phyloP scores from a whole-genome alignment of 371 early-diverging fungal genomes.

The Saksenaea vasiformis region DNA sequence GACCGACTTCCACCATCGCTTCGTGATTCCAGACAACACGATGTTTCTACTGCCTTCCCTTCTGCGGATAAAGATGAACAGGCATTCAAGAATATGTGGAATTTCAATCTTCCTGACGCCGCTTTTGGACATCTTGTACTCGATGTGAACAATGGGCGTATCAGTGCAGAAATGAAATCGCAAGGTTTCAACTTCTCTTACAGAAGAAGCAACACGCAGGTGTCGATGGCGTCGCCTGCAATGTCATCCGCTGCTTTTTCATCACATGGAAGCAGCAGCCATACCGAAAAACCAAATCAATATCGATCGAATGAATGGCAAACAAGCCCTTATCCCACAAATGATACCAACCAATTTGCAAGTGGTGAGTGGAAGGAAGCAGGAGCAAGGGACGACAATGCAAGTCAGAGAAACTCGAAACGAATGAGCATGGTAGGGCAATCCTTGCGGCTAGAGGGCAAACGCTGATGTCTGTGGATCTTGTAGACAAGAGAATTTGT shows the following conservation, averaged over 20 bases:
- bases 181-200: slow-evolving; percentile 66
- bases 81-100: slow-evolving; percentile 71
- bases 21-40: slow-evolving; percentile 12
- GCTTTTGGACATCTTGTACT: slow-evolving; percentile 60
- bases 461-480: background rate
- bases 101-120: slow-evolving; percentile 68
- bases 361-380: slow-evolving; percentile 12
- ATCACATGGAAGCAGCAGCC: slow-evolving; percentile 5
- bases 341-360: slow-evolving; percentile 6
- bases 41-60: slow-evolving; percentile 5
- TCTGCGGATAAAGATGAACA: slow-evolving; percentile 50
- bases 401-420: slow-evolving; percentile 16
- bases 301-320: slow-evolving; percentile 26
- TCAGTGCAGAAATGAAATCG: slow-evolving; percentile 55
- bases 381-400: slow-evolving; percentile 16
- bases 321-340: slow-evolving; percentile 5
- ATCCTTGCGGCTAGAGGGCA: background rate
- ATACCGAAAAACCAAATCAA: slow-evolving; percentile 31
- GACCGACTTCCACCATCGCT: slow-evolving; percentile 53
- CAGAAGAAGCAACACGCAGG: slow-evolving; percentile 40
- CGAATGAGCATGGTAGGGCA: slow-evolving; percentile 25
- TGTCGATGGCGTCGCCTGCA: slow-evolving; percentile 24
- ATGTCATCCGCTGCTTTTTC: slow-evolving; percentile 24
- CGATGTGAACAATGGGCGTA: slow-evolving; percentile 54
- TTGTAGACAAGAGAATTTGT: slow-evolving; percentile 36